Base-by-base conservation (phyloP, 768 basidiomycete genomes). In the Plicaturopsis crispa region DNA sequence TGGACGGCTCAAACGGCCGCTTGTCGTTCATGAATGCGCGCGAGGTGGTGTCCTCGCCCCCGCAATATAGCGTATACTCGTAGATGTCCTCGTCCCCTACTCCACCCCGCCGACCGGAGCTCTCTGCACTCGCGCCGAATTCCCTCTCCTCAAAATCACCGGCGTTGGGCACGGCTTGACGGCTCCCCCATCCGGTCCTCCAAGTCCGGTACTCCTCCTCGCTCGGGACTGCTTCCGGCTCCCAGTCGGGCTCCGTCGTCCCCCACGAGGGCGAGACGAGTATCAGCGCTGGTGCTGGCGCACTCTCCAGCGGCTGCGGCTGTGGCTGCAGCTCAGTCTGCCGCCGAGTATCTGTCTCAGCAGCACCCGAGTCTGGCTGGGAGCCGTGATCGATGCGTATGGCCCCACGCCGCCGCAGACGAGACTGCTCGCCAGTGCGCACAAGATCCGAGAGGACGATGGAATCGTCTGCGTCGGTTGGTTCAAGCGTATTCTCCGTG, bases 361-460 rank as follows among this genome's bases (percentile, higher is more conserved):
- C 14, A 28, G 26, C 26, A 28, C 14, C 14, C 8, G 26, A 14
- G 14, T 28, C 14, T 8, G 14, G 14, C 14, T 8, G 8, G 26
- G 26, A 28, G 8, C 51, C 56, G 42, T 67, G 67, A 56, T 80
- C 78, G 23, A 82, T 63, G 26, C 78, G 66, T 69, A 84, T 72
- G 36, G 84, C 84, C 8, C 84, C 84, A 45, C 84, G 63, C 40
- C 84, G 63, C n/a, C 84, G 72, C 38, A 85, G 60, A 4, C 84
- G 67, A 3, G 84, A 85, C 0, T 80, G 78, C 51, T 86, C 84
- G 12, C 77, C 84, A 1, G 78, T 78, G 36, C 84, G 78, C 12
- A 85, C 67, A 30, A 86, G 69, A 55, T 85, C 83, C 2, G 80
- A 81, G 32, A 85, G 70, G 14, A 84, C 73, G 40, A 86, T 79